Evolutionary conservation across 2,329 filamentous ascomycete genomes (phyloP).

Genomic region (Corinectria fuckeliana): DNA sequence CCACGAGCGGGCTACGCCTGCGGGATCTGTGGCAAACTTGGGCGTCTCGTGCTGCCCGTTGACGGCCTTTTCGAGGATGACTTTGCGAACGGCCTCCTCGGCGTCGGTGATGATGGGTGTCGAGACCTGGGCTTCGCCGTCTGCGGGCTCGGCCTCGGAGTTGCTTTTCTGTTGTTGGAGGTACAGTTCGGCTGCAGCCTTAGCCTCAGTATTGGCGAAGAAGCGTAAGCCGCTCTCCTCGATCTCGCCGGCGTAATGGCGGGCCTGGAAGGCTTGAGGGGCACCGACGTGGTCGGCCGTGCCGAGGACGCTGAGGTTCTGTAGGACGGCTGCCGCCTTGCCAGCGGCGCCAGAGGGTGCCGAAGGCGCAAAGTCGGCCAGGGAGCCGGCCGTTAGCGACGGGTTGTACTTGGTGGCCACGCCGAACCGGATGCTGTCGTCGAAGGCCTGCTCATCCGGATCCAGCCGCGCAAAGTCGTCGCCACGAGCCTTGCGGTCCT

Average conservation of each 20-base stretch:
- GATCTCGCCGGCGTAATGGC: slow-evolving; percentile 42
- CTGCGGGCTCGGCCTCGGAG: slow-evolving; percentile 29
- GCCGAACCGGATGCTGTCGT: slow-evolving; percentile 46
- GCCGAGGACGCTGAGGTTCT: slow-evolving; percentile 46
- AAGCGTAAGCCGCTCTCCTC: slow-evolving; percentile 36
- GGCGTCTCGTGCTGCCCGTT: slow-evolving; percentile 47
- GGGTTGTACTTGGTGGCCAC: slow-evolving; percentile 42
- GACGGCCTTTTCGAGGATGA: slow-evolving; percentile 43
- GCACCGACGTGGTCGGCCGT: slow-evolving; percentile 44
- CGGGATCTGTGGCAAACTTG: slow-evolving; percentile 42
- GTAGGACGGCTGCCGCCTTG: slow-evolving; percentile 43
- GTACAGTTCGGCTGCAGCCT: slow-evolving; percentile 41
- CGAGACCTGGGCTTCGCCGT: slow-evolving; percentile 11
- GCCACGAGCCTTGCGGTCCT: slow-evolving; percentile 31
- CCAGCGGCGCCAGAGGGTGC: slow-evolving; percentile 38
- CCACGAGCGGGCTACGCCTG: slow-evolving; percentile 45
- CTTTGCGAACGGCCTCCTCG: slow-evolving; percentile 43
- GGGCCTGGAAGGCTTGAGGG: slow-evolving; percentile 40
- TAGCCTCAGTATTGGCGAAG: slow-evolving; percentile 35
- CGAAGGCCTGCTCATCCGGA: slow-evolving; percentile 44
- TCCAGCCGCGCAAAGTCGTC: slow-evolving; percentile 40
- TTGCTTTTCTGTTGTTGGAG: slow-evolving; percentile 36
- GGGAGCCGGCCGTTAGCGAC: slow-evolving; percentile 41
- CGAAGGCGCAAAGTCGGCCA: slow-evolving; percentile 42
- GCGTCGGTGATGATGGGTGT: slow-evolving; percentile 41